Evolutionary conservation across 1,139 yeast genomes (phyloP).

Genomic region (Wickerhamomyces sp.): DNA sequence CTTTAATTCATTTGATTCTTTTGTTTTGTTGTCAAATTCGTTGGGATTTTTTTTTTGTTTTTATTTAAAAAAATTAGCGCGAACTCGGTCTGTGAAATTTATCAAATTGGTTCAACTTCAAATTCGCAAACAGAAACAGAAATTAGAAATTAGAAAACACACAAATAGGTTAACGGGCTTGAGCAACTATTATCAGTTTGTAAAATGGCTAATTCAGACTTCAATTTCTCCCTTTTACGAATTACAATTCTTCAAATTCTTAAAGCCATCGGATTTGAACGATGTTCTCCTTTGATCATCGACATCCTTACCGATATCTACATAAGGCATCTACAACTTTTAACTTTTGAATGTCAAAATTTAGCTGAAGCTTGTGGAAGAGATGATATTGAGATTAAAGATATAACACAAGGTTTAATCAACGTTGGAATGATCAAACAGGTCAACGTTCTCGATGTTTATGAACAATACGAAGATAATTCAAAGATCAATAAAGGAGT

Average conservation of each 20-base stretch:
- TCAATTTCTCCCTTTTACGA: too few relatives aligned
- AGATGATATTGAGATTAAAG: conserved; percentile 43
- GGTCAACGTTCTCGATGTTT: conserved; percentile 33
- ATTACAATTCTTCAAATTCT: too few relatives aligned
- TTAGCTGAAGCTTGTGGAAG: conserved; percentile 37
- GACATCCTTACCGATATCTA: conserved; percentile 61
- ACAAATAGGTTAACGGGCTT: too few relatives aligned
- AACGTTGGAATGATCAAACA: conserved; percentile 52
- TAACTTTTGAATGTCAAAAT: conserved; percentile 38
- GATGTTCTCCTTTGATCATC: conserved; percentile 56
- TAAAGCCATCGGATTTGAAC: conserved; percentile 68
- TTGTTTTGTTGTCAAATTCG: too few relatives aligned
- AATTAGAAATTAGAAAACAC: too few relatives aligned
- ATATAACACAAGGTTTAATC: conserved; percentile 56
- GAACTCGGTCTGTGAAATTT: too few relatives aligned
- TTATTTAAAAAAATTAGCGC: too few relatives aligned
- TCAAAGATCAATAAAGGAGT: conserved; percentile 34
- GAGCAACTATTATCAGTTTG: too few relatives aligned
- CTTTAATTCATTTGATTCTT: too few relatives aligned
- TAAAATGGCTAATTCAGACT: background rate
- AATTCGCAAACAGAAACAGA: too few relatives aligned
- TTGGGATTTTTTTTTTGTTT: too few relatives aligned
- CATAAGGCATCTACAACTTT: conserved; percentile 45
- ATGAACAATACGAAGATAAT: conserved; percentile 37
- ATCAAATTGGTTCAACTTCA: too few relatives aligned